These are phyloP conservation scores for Picochlorum costavermella DNA, from an alignment of 139 green algal genomes.

Conservation along the genomic window DNA sequence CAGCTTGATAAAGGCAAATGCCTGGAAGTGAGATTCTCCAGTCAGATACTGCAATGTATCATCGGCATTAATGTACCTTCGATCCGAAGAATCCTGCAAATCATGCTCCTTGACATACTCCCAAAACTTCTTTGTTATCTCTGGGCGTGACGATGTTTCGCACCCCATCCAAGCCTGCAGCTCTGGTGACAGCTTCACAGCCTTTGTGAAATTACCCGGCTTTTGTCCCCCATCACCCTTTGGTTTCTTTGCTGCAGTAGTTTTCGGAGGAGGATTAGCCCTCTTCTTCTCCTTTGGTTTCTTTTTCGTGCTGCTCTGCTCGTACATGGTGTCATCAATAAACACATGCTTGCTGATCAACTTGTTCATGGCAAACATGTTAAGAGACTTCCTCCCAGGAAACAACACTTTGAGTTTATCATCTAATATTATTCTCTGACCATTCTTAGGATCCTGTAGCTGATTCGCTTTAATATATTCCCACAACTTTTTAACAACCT, in stretches of 20 bases:
- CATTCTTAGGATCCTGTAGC: constrained; percentile 68
- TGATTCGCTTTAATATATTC: constrained; percentile 72
- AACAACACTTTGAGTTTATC: constrained; percentile 57
- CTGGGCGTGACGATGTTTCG: constrained; percentile 24
- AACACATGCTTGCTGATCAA: constrained; percentile 56
- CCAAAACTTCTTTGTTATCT: constrained; percentile 49
- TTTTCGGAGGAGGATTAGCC: background rate
- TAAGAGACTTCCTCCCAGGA: constrained; percentile 29
- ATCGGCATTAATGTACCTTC: constrained; percentile 20
- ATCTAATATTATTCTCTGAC: constrained; percentile 37
- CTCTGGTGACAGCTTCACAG: constrained; percentile 28
- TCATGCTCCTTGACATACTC: constrained; percentile 35
- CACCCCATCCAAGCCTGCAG: constrained; percentile 37
- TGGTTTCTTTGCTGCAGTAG: background rate
- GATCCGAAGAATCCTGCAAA: constrained; percentile 34
- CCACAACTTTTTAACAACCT: constrained; percentile 75
- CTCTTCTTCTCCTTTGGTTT: background rate
- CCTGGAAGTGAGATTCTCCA: constrained; percentile 37
- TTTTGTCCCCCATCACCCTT: constrained; percentile 14
- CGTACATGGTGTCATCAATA: constrained; percentile 12
- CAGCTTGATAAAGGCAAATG: constrained; percentile 37
- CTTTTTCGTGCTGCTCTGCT: constrained; percentile 6
- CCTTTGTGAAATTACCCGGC: constrained; percentile 38
- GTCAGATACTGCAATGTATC: constrained; percentile 23
- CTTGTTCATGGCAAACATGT: constrained; percentile 79